Conservation (phyloP, 1,284 basidiomycete species). For the Afroboletus lepidellus region DNA sequence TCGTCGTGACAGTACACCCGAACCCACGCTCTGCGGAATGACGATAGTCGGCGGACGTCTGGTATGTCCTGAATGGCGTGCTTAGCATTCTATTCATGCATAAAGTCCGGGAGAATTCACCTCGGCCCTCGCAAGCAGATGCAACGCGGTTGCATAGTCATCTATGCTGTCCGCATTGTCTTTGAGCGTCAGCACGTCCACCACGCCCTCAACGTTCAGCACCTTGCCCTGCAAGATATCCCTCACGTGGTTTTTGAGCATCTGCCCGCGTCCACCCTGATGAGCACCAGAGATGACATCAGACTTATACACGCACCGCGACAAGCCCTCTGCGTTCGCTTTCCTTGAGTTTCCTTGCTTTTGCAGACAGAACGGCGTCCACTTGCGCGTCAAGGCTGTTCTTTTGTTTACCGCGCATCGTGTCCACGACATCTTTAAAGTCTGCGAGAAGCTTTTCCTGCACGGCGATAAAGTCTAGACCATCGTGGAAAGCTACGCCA, state of each 20-base stretch:
- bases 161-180: constrained; percentile 57
- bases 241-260: constrained; percentile 65
- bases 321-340: constrained; percentile 40
- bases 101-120: constrained; percentile 37
- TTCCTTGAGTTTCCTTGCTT: constrained; percentile 49
- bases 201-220: constrained; percentile 64
- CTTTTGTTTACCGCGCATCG: constrained; percentile 55
- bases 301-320: constrained; percentile 37
- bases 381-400: constrained; percentile 68
- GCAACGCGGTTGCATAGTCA: constrained; percentile 64
- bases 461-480: constrained; percentile 72
- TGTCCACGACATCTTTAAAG: constrained; percentile 49
- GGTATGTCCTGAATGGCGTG: constrained; percentile 56
- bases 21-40: constrained; percentile 80
- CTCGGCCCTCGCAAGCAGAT: constrained; percentile 54
- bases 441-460: constrained; percentile 63
- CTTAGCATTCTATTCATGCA: constrained; percentile 1
- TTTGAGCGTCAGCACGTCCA: constrained; percentile 71
- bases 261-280: constrained; percentile 34
- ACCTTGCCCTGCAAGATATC: constrained; percentile 68
- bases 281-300: neutral
- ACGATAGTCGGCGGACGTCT: constrained; percentile 63
- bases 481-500: constrained; percentile 63
- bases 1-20: constrained; percentile 86
- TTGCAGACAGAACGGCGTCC: constrained; percentile 55